Evolutionary conservation across 768 basidiomycete genomes (phyloP).

Genomic region (Tephrocybe sp.): DNA sequence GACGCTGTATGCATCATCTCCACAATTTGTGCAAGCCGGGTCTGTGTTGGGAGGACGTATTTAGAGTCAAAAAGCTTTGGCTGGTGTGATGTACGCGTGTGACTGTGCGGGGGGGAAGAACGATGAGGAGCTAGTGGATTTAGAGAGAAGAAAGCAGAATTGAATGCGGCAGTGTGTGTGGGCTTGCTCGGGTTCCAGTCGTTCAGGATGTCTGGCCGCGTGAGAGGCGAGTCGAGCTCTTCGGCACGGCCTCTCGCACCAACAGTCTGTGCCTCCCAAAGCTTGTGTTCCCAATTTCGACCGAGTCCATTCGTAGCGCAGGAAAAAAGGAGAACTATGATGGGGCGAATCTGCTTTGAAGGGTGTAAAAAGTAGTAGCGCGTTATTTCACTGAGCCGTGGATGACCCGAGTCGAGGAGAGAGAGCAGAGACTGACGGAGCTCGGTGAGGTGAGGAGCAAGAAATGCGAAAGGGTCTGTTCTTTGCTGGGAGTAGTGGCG

Average conservation of each 20-base stretch:
- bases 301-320: constrained; percentile 91
- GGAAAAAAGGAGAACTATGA: constrained; percentile 82
- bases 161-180: constrained; percentile 55
- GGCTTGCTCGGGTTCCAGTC: constrained; percentile 87
- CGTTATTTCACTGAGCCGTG: constrained; percentile 78
- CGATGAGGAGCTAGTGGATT: constrained; percentile 19
- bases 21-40: constrained; percentile 88
- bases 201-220: constrained; percentile 73
- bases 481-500: constrained; percentile 8
- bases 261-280: constrained; percentile 50
- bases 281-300: constrained; percentile 52
- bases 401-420: constrained; percentile 81
- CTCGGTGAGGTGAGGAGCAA: constrained; percentile 64
- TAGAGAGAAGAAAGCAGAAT: constrained; percentile 40
- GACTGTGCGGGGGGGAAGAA: constrained; percentile 28
- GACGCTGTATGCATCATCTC: constrained; percentile 98
- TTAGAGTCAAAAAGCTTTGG: constrained; percentile 21
- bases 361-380: constrained; percentile 91
- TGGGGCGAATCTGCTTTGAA: constrained; percentile 87
- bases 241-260: constrained; percentile 48
- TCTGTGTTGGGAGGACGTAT: constrained; percentile 75
- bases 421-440: constrained; percentile 67
- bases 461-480: constrained; percentile 65
- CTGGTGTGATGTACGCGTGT: constrained; percentile 15
- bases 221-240: constrained; percentile 71